These are phyloP conservation scores for Lepidopterella palustris DNA, from an alignment of 495 filamentous ascomycete genomes.

Conservation along the genomic window DNA sequence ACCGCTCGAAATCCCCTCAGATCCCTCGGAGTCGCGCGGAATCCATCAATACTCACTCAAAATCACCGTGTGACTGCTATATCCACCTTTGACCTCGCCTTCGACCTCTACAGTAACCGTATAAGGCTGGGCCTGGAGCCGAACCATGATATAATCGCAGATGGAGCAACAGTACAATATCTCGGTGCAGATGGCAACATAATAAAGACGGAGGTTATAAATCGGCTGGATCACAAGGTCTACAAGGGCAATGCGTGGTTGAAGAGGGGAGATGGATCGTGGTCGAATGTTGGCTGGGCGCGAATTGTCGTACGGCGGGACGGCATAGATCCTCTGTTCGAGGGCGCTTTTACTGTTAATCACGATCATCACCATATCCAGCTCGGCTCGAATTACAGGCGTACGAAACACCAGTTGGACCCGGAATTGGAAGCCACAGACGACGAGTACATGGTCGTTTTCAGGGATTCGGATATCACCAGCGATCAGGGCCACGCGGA, in stretches of 20 bases:
- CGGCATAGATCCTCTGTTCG: constrained; percentile 73
- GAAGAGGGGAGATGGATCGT: constrained; percentile 54
- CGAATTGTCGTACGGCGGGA: constrained; percentile 71
- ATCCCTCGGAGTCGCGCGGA: constrained; percentile 65
- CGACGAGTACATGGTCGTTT: constrained; percentile 83
- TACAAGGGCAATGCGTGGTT: constrained; percentile 77
- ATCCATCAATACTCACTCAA: constrained; percentile 69
- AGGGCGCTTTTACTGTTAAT: constrained; percentile 78
- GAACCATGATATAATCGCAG: constrained; percentile 81
- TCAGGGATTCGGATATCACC: constrained; percentile 78
- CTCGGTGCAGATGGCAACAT: constrained; percentile 63
- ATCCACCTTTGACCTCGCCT: constrained; percentile 75
- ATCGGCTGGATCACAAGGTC: constrained; percentile 67
- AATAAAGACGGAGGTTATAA: constrained; percentile 53
- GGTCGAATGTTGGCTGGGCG: constrained; percentile 81
- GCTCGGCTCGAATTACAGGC: constrained; percentile 62
- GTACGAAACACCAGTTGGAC: constrained; percentile 68
- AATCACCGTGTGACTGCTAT: constrained; percentile 71
- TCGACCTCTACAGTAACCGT: constrained; percentile 59
- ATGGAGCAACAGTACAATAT: constrained; percentile 67
- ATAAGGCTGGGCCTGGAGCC: constrained; percentile 80
- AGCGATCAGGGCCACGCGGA: constrained; percentile 41
- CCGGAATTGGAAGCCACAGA: constrained; percentile 51
- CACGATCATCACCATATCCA: constrained; percentile 86
- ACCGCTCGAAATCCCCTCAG: constrained; percentile 67